Conservation (phyloP, 208 protist genomes). For the Leishmania braziliensis region DNA sequence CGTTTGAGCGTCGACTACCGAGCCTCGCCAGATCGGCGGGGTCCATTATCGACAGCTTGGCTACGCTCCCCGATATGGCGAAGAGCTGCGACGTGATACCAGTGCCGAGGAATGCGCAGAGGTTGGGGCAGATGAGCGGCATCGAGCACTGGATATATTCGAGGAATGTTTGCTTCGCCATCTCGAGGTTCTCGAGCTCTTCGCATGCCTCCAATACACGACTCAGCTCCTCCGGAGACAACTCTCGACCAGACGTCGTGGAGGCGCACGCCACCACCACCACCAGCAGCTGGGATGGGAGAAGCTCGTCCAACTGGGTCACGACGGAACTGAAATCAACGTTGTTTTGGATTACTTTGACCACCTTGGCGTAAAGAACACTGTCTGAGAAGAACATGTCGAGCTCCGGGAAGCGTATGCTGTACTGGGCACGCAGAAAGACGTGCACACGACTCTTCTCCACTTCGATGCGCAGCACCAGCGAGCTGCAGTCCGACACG, state of each 20-base stretch:
- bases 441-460: slow-evolving; percentile 90
- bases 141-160: slow-evolving; percentile 94
- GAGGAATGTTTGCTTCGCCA: slow-evolving; percentile 91
- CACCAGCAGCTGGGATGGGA: slow-evolving; percentile 85
- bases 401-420: slow-evolving; percentile 87
- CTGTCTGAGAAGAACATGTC: slow-evolving; percentile 87
- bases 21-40: slow-evolving; percentile 59
- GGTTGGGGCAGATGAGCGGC: slow-evolving; percentile 91
- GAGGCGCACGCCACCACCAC: slow-evolving; percentile 89
- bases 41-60: slow-evolving; percentile 79
- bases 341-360: slow-evolving; percentile 84
- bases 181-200: slow-evolving; percentile 91
- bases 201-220: slow-evolving; percentile 81
- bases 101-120: slow-evolving; percentile 90
- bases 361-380: slow-evolving; percentile 85
- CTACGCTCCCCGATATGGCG: slow-evolving; percentile 75
- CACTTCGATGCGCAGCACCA: slow-evolving; percentile 88
- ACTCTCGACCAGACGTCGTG: slow-evolving; percentile 76
- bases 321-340: slow-evolving; percentile 74
- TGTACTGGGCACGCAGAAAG: slow-evolving; percentile 89
- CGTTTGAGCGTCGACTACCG: slow-evolving; percentile 68
- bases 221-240: slow-evolving; percentile 60
- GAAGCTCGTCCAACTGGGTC: slow-evolving; percentile 74
- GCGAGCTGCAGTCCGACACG: slow-evolving; percentile 85
- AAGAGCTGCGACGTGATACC: slow-evolving; percentile 93